Base-by-base conservation (phyloP, 2,329 filamentous ascomycete genomes). In the Geosmithia putterillii region DNA sequence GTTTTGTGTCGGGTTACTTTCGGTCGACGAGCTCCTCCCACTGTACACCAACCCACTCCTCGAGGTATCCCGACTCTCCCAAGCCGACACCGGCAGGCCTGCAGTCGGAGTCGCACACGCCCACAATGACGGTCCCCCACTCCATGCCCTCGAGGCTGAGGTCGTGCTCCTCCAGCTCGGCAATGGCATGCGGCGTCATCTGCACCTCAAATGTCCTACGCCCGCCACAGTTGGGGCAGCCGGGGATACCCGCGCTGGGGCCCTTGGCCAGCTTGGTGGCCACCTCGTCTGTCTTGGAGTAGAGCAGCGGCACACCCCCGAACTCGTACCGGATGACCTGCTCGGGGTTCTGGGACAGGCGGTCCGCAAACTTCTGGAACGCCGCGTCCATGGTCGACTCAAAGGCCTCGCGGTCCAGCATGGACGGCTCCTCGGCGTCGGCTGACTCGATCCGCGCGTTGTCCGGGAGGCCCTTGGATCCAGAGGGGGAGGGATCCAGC, bases 31-130 rank as follows among this genome's bases (percentile, higher is more conserved):
- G 55, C 62, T 95, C 89, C 64, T 98, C 92, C 92, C 90, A 98
- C 63, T 98, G 92, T 50, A 96, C 92, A 7, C 90, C 92, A n/a
- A 76, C 80, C 90, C 92, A 98, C 63, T 98, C 92, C 67, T 96
- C 92, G 17, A 88, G 55, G 63, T 94, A 96, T 2, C 81, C 86
- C 1, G 80, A 75, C 54, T 79, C 72, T 0, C 79, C 83, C 32
- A 72, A 67, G 12, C 63, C 61, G 7, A 78, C 71, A 1, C 74
- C 73, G 6, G 61, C 60, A 15, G 78, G 76, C 53, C 73, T 70
- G 58, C 92, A 96, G 59, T 96, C 86, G 56, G 65, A 76, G 50
- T 74, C 77, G 60, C 92, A 98, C 7, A 94, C 87, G 0, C 79
- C 88, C 34, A 96, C 69, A 45, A 98, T 78, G 8, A 98, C 74